Percentiles rank a stretch among this genome's conserved stretches.
phyloP scores from a whole-genome alignment of 768 basidiomycete species.

The Russula brevipes region DNA sequence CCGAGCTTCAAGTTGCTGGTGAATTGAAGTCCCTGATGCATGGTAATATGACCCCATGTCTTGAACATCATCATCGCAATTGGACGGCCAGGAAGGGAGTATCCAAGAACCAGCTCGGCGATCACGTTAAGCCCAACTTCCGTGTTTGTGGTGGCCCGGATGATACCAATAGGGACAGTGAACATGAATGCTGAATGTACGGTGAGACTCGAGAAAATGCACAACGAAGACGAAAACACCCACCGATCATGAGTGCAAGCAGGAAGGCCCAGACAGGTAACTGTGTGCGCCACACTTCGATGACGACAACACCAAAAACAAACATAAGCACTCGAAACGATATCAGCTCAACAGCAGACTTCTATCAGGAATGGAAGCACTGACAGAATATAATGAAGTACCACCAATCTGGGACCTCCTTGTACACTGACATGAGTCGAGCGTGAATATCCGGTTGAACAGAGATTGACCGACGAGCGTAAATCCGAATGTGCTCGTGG shows the following conservation, averaged over 20 bases:
- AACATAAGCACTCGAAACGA: conserved; percentile 54
- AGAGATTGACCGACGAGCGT: conserved; percentile 61
- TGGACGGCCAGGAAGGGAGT: conserved; percentile 70
- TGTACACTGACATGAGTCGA: conserved; percentile 70
- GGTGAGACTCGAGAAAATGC: neutral
- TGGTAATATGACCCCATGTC: conserved; percentile 72
- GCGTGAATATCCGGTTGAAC: conserved; percentile 86
- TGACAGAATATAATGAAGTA: conserved; percentile 58
- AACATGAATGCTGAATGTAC: conserved; percentile 35
- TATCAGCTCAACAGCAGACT: neutral
- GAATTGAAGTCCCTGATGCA: conserved; percentile 64
- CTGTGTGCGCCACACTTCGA: conserved; percentile 66
- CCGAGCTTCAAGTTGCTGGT: conserved; percentile 75
- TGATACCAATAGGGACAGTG: conserved; percentile 52
- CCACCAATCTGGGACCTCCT: conserved; percentile 85
- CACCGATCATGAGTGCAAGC: conserved; percentile 59
- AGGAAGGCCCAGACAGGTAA: conserved; percentile 74
- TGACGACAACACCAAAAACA: conserved; percentile 57
- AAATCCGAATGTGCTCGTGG: conserved; percentile 72
- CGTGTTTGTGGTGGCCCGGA: conserved; percentile 73
- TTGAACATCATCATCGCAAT: conserved; percentile 86
- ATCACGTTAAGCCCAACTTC: conserved; percentile 73
- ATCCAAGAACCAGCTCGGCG: conserved; percentile 77
- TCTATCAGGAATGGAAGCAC: neutral
- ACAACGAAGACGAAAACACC: conserved; percentile 13